Conservation (phyloP, 192 early-diverging fungal genomes). For the Coemansia sp. region DNA sequence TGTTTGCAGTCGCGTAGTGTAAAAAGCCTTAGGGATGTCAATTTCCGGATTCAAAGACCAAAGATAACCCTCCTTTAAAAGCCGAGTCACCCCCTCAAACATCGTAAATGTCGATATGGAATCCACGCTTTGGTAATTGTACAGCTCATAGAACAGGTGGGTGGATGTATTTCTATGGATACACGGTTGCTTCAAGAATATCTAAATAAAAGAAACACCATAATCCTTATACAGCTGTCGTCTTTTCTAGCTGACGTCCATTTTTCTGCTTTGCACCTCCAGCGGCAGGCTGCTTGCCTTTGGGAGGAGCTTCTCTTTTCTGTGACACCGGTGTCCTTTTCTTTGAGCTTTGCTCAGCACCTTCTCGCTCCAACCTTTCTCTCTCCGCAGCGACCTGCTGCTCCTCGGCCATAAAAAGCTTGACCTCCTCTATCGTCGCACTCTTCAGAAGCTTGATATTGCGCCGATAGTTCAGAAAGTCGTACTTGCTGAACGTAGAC, state of each 20-base stretch:
- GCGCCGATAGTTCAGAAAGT: constrained; percentile 22
- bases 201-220: neutral
- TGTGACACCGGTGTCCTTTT: neutral
- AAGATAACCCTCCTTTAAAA: neutral
- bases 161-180: too few species aligned
- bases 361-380: neutral
- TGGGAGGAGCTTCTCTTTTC: neutral
- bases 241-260: neutral
- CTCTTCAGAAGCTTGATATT: constrained; percentile 13
- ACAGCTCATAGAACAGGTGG: neutral
- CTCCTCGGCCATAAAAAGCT: constrained; percentile 39
- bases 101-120: too few species aligned
- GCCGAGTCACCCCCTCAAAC: neutral
- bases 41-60: neutral
- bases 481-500: constrained; percentile 21
- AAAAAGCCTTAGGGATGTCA: too few species aligned
- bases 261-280: neutral
- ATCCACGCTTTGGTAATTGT: neutral
- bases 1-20: neutral
- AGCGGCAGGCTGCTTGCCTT: constrained; percentile 5
- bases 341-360: neutral
- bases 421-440: constrained; percentile 30
- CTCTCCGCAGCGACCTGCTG: neutral
- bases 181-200: neutral
- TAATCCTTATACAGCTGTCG: neutral